A percentile compares a stretch with the other conserved stretches of the same genome.
Conservation (phyloP, 2,329 filamentous ascomycete genomes). For the Incumbomyces lentus region DNA sequence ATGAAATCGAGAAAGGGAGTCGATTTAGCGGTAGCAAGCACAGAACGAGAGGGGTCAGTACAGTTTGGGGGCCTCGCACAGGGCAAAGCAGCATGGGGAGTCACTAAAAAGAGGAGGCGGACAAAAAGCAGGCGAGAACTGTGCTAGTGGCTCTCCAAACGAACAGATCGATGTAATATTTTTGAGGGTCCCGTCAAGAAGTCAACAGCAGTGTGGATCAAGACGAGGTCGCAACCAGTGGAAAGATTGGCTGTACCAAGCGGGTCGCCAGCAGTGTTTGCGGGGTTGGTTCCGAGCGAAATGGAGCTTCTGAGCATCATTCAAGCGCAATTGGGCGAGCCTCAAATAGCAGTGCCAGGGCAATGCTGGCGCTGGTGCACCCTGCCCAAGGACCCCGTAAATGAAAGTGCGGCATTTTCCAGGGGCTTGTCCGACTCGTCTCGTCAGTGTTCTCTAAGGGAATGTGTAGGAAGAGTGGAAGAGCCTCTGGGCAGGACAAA, state of each 20-base stretch:
- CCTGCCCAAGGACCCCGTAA: too few species aligned
- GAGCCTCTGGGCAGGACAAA: too few species aligned
- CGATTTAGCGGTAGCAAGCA: not conserved
- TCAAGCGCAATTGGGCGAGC: not conserved
- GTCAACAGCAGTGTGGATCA: not conserved
- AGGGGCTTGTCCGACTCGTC: too few species aligned
- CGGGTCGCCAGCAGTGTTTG: slow-evolving; percentile 4
- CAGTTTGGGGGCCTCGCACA: slow-evolving; percentile 3
- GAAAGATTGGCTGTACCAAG: slow-evolving; percentile 1
- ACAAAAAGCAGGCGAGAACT: slow-evolving; percentile 7
- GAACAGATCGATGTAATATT: slow-evolving; percentile 4
- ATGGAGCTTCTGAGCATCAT: not conserved
- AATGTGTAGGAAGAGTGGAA: too few species aligned
- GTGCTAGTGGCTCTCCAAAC: slow-evolving; percentile 6
- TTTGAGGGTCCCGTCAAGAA: not conserved
- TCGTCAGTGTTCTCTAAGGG: too few species aligned
- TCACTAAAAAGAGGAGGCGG: not conserved
- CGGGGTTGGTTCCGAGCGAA: slow-evolving; percentile 2
- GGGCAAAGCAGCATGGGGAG: not conserved
- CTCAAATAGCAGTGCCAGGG: not conserved
- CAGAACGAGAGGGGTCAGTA: slow-evolving; percentile 5
- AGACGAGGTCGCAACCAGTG: not conserved
- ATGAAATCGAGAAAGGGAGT: not conserved
- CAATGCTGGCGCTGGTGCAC: not conserved
- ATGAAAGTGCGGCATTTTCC: too few species aligned